phyloP scores from a whole-genome alignment of 805 yeast genomes.

The Candida silvicultrix region DNA sequence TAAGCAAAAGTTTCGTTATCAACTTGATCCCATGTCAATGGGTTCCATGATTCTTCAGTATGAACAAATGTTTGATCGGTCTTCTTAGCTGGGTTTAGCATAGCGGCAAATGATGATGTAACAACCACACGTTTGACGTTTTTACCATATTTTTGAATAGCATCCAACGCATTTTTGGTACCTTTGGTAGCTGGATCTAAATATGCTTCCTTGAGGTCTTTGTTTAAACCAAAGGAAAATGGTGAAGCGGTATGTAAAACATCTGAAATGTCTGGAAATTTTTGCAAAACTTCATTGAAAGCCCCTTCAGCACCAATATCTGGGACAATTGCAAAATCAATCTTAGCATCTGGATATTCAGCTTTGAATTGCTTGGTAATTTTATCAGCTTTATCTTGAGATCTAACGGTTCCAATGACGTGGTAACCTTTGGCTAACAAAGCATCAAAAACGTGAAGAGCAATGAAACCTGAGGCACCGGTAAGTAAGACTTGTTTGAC shows the following conservation, averaged over 20 bases:
- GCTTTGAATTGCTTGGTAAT: background rate
- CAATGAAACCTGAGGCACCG: background rate
- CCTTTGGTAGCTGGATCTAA: background rate
- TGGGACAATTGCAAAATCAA: background rate
- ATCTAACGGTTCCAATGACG: background rate
- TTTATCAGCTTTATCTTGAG: background rate
- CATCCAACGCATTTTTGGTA: background rate
- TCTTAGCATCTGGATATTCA: background rate
- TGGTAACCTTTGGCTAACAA: background rate
- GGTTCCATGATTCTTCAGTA: slow-evolving; percentile 28
- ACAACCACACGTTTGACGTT: slow-evolving; percentile 39
- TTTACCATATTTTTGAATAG: slow-evolving; percentile 14
- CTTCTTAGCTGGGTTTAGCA: slow-evolving; percentile 16
- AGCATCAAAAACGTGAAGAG: background rate
- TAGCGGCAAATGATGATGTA: slow-evolving; percentile 51
- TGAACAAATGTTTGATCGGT: slow-evolving; percentile 7
- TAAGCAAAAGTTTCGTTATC: slow-evolving; percentile 37
- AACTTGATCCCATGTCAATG: slow-evolving; percentile 42
- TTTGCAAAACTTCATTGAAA: background rate
- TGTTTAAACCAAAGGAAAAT: background rate
- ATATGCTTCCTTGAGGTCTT: background rate
- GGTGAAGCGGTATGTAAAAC: background rate
- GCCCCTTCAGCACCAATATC: background rate
- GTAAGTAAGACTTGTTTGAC: background rate
- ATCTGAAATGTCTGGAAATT: background rate